These are phyloP conservation scores for Magnusiomyces tetraspermus DNA, from an alignment of 1,139 yeast species.

Conservation along the genomic window DNA sequence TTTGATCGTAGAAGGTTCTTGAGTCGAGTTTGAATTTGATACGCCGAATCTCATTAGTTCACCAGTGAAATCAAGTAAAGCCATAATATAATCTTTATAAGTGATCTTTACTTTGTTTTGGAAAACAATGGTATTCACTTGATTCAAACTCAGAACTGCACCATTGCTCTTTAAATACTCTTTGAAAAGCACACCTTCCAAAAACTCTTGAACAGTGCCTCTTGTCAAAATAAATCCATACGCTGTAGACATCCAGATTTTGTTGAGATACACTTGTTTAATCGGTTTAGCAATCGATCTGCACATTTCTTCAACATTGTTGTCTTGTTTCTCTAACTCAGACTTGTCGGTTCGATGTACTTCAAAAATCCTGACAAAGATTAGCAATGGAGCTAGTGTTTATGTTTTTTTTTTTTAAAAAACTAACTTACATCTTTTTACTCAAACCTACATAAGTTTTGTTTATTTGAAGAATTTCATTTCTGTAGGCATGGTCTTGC, in stretches of 20 bases:
- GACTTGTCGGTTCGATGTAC: conserved; percentile 27
- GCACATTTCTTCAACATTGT: neutral
- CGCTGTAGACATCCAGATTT: conserved; percentile 8
- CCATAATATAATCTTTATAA: conserved; percentile 34
- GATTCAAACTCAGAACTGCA: neutral
- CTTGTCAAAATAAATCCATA: conserved; percentile 14
- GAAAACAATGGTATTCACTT: neutral
- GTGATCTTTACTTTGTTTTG: conserved; percentile 14
- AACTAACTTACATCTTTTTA: conserved; percentile 30
- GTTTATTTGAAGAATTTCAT: conserved; percentile 33
- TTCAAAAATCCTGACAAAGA: conserved; percentile 28
- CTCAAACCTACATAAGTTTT: conserved; percentile 36
- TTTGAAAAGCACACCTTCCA: conserved; percentile 36
- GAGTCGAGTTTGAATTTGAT: conserved; percentile 12
- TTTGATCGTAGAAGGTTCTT: neutral
- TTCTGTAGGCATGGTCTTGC: conserved; percentile 33
- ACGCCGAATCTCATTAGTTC: conserved; percentile 38
- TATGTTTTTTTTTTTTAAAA: too few species aligned
- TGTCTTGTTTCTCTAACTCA: conserved; percentile 1
- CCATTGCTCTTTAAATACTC: conserved; percentile 23
- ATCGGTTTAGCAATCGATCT: neutral
- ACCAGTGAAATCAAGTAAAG: conserved; percentile 38
- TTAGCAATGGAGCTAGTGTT: neutral
- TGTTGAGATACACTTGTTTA: neutral
- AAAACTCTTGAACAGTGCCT: conserved; percentile 32